Conservation (phyloP, 352 stramenopile genomes). For the Globisporangium abappressorium region DNA sequence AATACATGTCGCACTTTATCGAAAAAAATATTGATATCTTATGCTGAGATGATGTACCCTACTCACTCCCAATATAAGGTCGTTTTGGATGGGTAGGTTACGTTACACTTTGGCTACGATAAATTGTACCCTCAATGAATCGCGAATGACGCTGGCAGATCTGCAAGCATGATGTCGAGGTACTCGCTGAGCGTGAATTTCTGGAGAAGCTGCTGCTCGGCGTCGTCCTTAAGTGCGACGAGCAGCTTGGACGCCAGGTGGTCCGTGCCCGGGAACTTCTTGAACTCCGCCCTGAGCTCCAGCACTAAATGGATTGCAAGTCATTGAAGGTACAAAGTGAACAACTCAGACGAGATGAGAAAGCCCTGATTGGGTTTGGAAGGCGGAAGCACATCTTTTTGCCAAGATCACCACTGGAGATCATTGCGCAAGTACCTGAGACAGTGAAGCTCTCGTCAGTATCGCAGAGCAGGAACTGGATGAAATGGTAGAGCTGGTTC, state of each 20-base stretch:
- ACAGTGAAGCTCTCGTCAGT: conserved; percentile 85
- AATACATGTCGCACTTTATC: not conserved
- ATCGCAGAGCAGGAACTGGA: conserved; percentile 95
- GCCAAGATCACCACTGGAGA: not conserved
- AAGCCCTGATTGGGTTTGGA: not conserved
- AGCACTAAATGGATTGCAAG: conserved; percentile 22
- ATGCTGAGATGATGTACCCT: not conserved
- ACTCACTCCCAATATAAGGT: not conserved
- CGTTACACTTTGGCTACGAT: not conserved
- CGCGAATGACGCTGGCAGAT: conserved; percentile 39
- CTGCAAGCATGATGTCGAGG: conserved; percentile 38
- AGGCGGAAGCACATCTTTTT: not conserved
- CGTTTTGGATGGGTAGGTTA: not conserved
- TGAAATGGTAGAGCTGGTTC: conserved; percentile 91
- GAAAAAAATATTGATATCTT: not conserved
- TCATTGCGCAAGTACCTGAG: conserved; percentile 42
- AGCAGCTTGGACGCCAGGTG: conserved; percentile 39
- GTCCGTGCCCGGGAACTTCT: conserved; percentile 41
- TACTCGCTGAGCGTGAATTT: conserved; percentile 51
- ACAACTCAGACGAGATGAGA: not conserved
- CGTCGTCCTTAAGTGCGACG: conserved; percentile 30
- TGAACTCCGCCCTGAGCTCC: conserved; percentile 47
- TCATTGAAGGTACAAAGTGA: not conserved
- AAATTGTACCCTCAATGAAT: not conserved
- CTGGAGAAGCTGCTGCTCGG: conserved; percentile 44